Evolutionary conservation across 2,329 filamentous ascomycete genomes (phyloP).

Genomic region (Reticulascus tulasneorum): DNA sequence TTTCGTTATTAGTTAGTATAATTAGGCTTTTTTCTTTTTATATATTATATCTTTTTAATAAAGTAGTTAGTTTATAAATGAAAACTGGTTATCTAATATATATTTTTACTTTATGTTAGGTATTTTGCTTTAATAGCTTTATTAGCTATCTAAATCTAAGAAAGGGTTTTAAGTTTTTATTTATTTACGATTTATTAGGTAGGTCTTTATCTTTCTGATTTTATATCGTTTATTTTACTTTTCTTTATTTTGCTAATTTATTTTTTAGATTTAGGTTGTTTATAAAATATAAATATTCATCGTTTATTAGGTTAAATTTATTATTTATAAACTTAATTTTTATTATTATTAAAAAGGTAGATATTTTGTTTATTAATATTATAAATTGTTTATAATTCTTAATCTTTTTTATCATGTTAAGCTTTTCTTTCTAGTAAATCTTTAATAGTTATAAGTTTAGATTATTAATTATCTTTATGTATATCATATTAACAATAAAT

Average conservation of each 20-base stretch:
- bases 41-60: not conserved
- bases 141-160: no score
- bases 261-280: not conserved
- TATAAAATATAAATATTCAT: no score
- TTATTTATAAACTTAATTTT: no score
- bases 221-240: not conserved
- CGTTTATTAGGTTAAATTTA: no score
- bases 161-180: not conserved
- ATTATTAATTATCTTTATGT: conserved; percentile 1
- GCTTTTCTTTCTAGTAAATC: not conserved
- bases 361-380: not conserved
- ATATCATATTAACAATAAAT: not conserved
- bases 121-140: no score
- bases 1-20: not conserved
- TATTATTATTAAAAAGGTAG: no score
- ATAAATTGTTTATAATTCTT: not conserved
- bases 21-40: not conserved
- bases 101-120: no score
- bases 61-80: not conserved
- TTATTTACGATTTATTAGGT: no score
- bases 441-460: not conserved
- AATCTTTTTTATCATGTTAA: no score
- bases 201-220: conserved; percentile 2
- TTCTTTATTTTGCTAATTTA: conserved; percentile 10
- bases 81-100: no score